phyloP scores from a whole-genome alignment of 1,284 basidiomycete genomes.

The Anthracocystis setariae region DNA sequence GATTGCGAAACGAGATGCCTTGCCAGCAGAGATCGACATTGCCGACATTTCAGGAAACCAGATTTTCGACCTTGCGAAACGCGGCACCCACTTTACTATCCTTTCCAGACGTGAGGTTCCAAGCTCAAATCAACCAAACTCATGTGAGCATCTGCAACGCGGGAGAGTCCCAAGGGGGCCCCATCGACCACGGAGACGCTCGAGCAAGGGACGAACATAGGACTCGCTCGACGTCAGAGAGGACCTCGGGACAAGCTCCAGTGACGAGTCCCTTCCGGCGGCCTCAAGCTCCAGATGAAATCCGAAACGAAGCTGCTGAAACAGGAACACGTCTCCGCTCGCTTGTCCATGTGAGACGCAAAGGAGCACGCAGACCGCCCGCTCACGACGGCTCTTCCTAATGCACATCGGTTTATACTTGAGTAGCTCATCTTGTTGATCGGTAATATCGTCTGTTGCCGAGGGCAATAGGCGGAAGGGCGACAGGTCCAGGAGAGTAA shows the following conservation, averaged over 20 bases:
- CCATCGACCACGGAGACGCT: constrained; percentile 46
- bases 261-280: constrained; percentile 13
- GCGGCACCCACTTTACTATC: constrained; percentile 54
- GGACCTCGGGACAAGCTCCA: constrained; percentile 42
- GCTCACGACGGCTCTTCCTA: constrained; percentile 69
- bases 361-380: constrained; percentile 58
- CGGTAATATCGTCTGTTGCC: constrained; percentile 22
- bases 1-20: background rate
- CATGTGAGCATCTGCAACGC: constrained; percentile 39
- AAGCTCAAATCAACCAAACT: constrained; percentile 49
- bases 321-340: constrained; percentile 27
- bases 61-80: constrained; percentile 54
- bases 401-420: constrained; percentile 61
- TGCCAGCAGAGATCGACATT: constrained; percentile 8
- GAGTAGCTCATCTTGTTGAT: constrained; percentile 61
- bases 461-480: background rate
- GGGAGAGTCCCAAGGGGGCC: constrained; percentile 40
- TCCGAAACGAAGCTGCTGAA: constrained; percentile 23
- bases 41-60: constrained; percentile 53
- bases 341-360: constrained; percentile 40
- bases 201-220: constrained; percentile 51
- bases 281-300: constrained; percentile 32
- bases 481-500: constrained; percentile 13
- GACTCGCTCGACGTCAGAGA: constrained; percentile 42
- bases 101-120: constrained; percentile 36